phyloP scores from a whole-genome alignment of 305 asterid genomes.

The Plantago coronopus region DNA sequence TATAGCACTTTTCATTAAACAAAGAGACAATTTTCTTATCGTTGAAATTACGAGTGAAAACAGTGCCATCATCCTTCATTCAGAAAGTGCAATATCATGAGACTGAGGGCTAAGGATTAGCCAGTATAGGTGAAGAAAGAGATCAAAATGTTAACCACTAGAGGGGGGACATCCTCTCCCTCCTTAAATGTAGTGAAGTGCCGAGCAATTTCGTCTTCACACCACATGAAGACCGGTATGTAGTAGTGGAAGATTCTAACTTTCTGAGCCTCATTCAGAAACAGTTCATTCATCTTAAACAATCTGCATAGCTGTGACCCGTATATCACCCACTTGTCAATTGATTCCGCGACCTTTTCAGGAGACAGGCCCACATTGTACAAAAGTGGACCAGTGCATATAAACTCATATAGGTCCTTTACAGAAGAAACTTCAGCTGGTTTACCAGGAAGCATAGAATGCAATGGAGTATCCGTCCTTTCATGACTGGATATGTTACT shows the following conservation, averaged over 20 bases:
- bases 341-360: conserved; percentile 67
- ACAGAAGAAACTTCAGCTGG: conserved; percentile 59
- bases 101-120: conserved; percentile 5
- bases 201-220: conserved; percentile 67
- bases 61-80: background rate
- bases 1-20: background rate
- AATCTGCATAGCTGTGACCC: conserved; percentile 81
- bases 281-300: conserved; percentile 68
- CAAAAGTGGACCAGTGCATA: conserved; percentile 71
- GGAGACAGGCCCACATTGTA: conserved; percentile 54
- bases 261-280: conserved; percentile 71
- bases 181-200: conserved; percentile 59
- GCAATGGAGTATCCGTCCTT: conserved; percentile 37
- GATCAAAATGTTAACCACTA: conserved; percentile 48
- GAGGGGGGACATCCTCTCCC: conserved; percentile 72
- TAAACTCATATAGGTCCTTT: conserved; percentile 68
- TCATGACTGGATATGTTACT: conserved; percentile 27
- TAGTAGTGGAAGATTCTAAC: conserved; percentile 85
- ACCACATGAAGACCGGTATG: conserved; percentile 92
- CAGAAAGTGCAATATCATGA: background rate
- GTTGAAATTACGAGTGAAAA: background rate
- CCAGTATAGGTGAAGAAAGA: conserved; percentile 13
- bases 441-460: conserved; percentile 37
- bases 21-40: no score
- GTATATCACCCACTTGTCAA: conserved; percentile 76